Conservation (phyloP, 1,139 yeast species). For the Blastobotrys persicus region DNA sequence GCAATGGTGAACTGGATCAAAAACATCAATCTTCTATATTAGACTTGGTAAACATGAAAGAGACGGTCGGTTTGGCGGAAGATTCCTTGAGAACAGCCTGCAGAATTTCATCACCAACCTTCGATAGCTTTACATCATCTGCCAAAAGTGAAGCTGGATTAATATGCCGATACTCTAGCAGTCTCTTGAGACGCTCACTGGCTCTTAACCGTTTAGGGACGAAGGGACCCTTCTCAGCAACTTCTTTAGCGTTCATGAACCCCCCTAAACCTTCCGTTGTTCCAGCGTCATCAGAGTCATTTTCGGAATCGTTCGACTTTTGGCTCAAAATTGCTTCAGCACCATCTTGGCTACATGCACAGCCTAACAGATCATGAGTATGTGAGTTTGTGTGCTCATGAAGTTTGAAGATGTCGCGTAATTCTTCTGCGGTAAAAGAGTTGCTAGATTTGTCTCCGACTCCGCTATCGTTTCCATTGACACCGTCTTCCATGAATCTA, state of each 20-base stretch:
- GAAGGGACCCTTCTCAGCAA: constrained; percentile 30
- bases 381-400: constrained; percentile 54
- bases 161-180: constrained; percentile 57
- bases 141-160: not conserved
- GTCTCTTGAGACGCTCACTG: constrained; percentile 46
- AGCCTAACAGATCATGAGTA: constrained; percentile 82
- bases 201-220: constrained; percentile 25
- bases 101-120: constrained; percentile 14
- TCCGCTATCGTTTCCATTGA: constrained; percentile 25
- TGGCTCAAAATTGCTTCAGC: constrained; percentile 20
- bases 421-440: constrained; percentile 50
- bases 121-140: constrained; percentile 6
- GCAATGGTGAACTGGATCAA: no score
- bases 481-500: constrained; percentile 58
- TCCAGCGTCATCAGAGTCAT: constrained; percentile 21
- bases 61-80: constrained; percentile 8
- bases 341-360: constrained; percentile 49
- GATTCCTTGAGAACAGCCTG: constrained; percentile 8
- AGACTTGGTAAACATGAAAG: constrained; percentile 22
- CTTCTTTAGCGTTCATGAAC: constrained; percentile 50
- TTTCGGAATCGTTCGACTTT: constrained; percentile 1
- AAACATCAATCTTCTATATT: no score
- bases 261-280: constrained; percentile 33
- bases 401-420: constrained; percentile 72
- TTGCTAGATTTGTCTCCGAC: constrained; percentile 23